Conservation (phyloP, 345 rosid species). For the Populus deltoides region DNA sequence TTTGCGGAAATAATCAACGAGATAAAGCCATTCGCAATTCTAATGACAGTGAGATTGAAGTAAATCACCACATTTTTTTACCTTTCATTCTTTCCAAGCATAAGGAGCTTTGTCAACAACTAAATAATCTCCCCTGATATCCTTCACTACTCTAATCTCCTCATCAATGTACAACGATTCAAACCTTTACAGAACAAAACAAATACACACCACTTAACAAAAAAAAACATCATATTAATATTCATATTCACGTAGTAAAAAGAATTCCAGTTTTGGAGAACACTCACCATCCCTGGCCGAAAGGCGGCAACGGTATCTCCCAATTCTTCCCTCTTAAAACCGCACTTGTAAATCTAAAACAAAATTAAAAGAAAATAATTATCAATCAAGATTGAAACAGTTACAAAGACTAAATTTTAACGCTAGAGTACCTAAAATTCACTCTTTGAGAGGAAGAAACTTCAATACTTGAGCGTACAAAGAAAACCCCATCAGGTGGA, state of each 20-base stretch:
- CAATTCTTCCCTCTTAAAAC: conserved; percentile 63
- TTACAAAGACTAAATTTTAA: not conserved
- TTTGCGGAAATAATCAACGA: not conserved
- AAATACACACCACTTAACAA: not conserved
- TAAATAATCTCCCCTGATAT: conserved; percentile 71
- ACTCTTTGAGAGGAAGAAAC: conserved; percentile 75
- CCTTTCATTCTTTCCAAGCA: conserved; percentile 48
- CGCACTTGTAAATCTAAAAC: conserved; percentile 67
- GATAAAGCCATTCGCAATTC: not conserved
- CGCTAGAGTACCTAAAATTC: conserved; percentile 54
- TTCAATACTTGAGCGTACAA: conserved; percentile 67
- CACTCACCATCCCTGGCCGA: conserved; percentile 90
- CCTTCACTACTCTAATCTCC: conserved; percentile 74
- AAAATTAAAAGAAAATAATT: not conserved
- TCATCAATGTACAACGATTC: conserved; percentile 59
- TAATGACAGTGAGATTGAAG: not conserved
- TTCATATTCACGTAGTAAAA: not conserved
- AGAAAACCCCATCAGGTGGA: conserved; percentile 91
- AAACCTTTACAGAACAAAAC: conserved; percentile 41
- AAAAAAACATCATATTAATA: not conserved
- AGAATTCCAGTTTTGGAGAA: too few species aligned
- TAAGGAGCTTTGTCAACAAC: conserved; percentile 65
- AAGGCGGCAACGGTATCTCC: conserved; percentile 90
- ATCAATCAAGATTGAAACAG: not conserved
- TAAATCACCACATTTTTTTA: not conserved